Base-by-base conservation (phyloP, 208 protist genomes). In the Leishmania mexicana region DNA sequence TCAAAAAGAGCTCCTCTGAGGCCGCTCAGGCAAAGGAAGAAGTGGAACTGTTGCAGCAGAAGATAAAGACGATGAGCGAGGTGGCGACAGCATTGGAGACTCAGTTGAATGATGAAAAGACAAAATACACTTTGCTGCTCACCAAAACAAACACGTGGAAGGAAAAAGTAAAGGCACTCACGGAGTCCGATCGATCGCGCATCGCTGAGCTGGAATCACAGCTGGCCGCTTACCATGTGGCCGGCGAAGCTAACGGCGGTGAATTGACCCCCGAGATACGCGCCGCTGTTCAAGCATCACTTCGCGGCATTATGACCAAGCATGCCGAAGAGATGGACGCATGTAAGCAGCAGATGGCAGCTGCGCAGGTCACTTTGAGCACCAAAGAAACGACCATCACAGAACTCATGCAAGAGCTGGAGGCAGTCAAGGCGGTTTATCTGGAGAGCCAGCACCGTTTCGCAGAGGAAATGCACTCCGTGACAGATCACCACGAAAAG, bases 91-190 rank as follows among this genome's bases (percentile, higher is more conserved):
- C 76, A 21, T 74, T 93, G 38, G 90, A 96, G 74, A 51, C 76
- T 51, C 87, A 96, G 71, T 64, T 97, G 5, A 77, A 68, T 7
- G 84, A 91, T 64, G 87, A 94, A 42, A 94, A 91, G 73, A 53
- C 42, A 40, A 89, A 86, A 42, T 86, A 84, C 65, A 62, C 70
- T 0, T 28, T 54, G 21, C 74, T 94, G 42, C 74, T 89, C 53
- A 88, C 87, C 65, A 95, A 89, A 51, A 81, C 92, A n/a, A 72
- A 76, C 7, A 65, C 64, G 58, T 97, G 92, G 94, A 94, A 94
- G 76, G 87, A 90, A 35, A 91, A 90, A 76, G 88, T 97, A 4
- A 89, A 92, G 70, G 75, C 71, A 0, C 75, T 88, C 0, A 90
- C 85, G 17, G 78, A 88, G 24, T 81, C 86, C 0, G 92, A 96